Conservation (phyloP, 2,329 filamentous ascomycete species). For the Colletotrichum coccodes region DNA sequence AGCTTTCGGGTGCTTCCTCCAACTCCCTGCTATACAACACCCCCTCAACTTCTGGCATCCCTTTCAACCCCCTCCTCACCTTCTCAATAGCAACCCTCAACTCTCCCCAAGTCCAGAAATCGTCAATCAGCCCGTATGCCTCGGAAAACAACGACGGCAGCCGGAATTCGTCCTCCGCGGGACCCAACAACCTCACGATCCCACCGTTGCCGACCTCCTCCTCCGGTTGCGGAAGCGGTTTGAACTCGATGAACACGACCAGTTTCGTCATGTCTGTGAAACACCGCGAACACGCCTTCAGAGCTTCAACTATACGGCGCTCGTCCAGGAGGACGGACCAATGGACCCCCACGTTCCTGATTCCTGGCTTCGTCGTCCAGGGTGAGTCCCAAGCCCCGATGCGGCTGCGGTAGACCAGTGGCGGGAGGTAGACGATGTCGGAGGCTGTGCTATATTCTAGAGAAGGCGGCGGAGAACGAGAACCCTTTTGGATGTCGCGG, state of each 20-base stretch:
- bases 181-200: slow-evolving; percentile 1
- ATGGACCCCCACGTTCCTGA: slow-evolving; percentile 22
- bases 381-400: slow-evolving; percentile 24
- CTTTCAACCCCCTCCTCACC: slow-evolving; percentile 6
- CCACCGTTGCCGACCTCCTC: slow-evolving; percentile 2
- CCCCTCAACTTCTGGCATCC: slow-evolving; percentile 10
- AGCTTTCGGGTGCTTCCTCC: background rate
- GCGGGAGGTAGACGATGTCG: slow-evolving; percentile 26
- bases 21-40: slow-evolving; percentile 23
- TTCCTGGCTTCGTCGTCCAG: slow-evolving; percentile 25
- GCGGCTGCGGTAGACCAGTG: slow-evolving; percentile 24
- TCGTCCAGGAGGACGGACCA: slow-evolving; percentile 29
- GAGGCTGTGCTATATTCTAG: background rate
- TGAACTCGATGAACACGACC: slow-evolving; percentile 25
- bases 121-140: slow-evolving; percentile 18
- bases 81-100: slow-evolving; percentile 3
- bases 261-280: slow-evolving; percentile 11
- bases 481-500: slow-evolving; percentile 17
- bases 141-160: slow-evolving; percentile 20
- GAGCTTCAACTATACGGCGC: slow-evolving; percentile 20
- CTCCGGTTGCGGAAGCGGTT: slow-evolving; percentile 17
- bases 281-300: slow-evolving; percentile 3
- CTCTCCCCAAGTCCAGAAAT: slow-evolving; percentile 31
- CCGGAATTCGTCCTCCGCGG: slow-evolving; percentile 11
- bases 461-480: background rate